Conservation (phyloP, 352 stramenopile species). For the Pythium biforme region DNA sequence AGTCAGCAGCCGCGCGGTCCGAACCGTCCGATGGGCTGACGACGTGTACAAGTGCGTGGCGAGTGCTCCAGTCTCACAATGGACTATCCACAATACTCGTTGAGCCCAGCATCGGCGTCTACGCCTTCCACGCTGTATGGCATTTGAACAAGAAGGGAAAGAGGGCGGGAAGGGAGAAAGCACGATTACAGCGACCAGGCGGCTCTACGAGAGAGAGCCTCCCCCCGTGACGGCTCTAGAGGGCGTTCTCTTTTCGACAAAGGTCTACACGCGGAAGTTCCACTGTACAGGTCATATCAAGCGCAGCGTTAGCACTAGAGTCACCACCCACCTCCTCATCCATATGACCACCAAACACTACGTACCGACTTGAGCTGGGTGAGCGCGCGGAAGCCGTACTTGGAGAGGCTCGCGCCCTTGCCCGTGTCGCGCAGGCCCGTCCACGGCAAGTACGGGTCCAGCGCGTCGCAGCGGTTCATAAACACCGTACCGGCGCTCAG, state of each 20-base stretch:
- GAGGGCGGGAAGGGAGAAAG: no score
- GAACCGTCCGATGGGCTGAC: no score
- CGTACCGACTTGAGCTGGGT: slow-evolving; percentile 79
- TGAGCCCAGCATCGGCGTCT: no score
- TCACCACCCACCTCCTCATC: neutral
- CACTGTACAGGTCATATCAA: slow-evolving; percentile 31
- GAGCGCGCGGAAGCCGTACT: slow-evolving; percentile 76
- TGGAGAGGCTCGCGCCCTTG: slow-evolving; percentile 80
- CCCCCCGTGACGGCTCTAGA: no score
- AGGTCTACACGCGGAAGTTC: slow-evolving; percentile 64
- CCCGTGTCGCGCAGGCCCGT: slow-evolving; percentile 73
- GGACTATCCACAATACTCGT: no score
- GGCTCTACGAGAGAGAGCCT: no score
- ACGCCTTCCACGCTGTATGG: no score
- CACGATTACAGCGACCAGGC: no score
- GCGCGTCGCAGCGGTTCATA: slow-evolving; percentile 84
- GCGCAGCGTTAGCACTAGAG: neutral
- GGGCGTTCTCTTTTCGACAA: neutral
- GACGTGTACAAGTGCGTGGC: no score
- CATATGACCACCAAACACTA: slow-evolving; percentile 9
- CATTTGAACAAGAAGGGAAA: no score
- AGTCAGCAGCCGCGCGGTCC: no score
- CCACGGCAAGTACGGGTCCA: slow-evolving; percentile 85
- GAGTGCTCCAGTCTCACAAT: no score
- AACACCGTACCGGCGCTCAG: slow-evolving; percentile 79